These are phyloP conservation scores for Aspergillus texensis DNA, from an alignment of 2,329 filamentous ascomycete genomes.

Conservation along the genomic window DNA sequence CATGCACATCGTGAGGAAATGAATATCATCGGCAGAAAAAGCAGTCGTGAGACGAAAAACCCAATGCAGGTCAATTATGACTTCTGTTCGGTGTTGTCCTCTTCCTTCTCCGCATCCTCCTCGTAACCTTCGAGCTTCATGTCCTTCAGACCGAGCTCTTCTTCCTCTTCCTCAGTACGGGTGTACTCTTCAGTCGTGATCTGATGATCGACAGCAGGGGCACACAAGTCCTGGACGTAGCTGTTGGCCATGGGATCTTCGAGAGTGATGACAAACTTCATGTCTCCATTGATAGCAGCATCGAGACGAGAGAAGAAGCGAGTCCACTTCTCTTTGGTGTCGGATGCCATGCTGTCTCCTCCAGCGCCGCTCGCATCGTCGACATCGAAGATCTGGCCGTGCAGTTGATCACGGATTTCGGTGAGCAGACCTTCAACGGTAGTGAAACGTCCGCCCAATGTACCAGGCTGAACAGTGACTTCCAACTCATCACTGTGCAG, in stretches of 20 bases:
- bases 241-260: conserved; percentile 88
- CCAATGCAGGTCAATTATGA: conserved; percentile 22
- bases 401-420: conserved; percentile 87
- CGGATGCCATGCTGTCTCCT: conserved; percentile 75
- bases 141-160: conserved; percentile 85
- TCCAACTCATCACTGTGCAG: conserved; percentile 85
- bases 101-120: conserved; percentile 47
- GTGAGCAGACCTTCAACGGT: conserved; percentile 93
- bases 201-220: conserved; percentile 79
- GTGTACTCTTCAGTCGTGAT: conserved; percentile 81
- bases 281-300: conserved; percentile 76
- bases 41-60: conserved; percentile 15
- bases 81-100: conserved; percentile 27
- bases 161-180: conserved; percentile 87
- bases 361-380: conserved; percentile 59
- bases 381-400: conserved; percentile 81
- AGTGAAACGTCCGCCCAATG: conserved; percentile 92
- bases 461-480: conserved; percentile 87
- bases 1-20: conserved; percentile 26
- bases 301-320: conserved; percentile 78
- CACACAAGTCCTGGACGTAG: conserved; percentile 85
- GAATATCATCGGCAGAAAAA: conserved; percentile 23
- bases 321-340: conserved; percentile 73
- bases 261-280: conserved; percentile 79
- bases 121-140: conserved; percentile 93